These are phyloP conservation scores for Buddleja alternifolia DNA, from an alignment of 257 asterid species.

Conservation along the genomic window DNA sequence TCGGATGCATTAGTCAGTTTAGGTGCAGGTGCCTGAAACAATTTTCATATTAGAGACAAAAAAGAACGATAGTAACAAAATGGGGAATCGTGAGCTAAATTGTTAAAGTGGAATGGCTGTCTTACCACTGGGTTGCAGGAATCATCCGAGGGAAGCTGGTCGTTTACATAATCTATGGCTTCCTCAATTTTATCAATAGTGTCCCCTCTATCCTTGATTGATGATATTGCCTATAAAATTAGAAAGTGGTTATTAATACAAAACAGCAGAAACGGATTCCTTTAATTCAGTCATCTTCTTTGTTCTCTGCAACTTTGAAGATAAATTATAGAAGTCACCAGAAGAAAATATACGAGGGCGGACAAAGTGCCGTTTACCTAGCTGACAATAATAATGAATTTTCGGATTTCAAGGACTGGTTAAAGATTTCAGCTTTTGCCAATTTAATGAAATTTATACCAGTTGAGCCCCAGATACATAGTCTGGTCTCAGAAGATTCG, in stretches of 20 bases:
- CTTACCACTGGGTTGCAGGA: constrained; percentile 45
- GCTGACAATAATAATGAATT: too few species aligned
- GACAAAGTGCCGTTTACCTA: too few species aligned
- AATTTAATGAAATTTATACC: too few species aligned
- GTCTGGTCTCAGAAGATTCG: too few species aligned
- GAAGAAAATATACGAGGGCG: too few species aligned
- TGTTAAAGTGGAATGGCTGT: constrained; percentile 20
- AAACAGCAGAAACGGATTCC: background rate
- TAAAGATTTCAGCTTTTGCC: too few species aligned
- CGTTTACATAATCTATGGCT: constrained; percentile 63
- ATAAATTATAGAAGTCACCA: too few species aligned
- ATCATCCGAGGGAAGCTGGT: constrained; percentile 46
- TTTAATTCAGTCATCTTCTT: too few species aligned
- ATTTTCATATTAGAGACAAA: constrained; percentile 12
- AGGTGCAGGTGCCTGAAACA: constrained; percentile 57
- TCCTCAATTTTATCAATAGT: constrained; percentile 70
- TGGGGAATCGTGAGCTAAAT: constrained; percentile 10
- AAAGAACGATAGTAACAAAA: constrained; percentile 7
- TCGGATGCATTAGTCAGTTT: constrained; percentile 46
- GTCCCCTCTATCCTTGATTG: constrained; percentile 55
- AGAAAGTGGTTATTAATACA: constrained; percentile 7
- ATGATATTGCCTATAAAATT: constrained; percentile 63
- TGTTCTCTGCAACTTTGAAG: too few species aligned
- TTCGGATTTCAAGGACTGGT: too few species aligned
- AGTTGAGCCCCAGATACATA: too few species aligned